These are phyloP conservation scores for Entamoeba histolytica DNA, from an alignment of 208 protist species.

Conservation along the genomic window DNA sequence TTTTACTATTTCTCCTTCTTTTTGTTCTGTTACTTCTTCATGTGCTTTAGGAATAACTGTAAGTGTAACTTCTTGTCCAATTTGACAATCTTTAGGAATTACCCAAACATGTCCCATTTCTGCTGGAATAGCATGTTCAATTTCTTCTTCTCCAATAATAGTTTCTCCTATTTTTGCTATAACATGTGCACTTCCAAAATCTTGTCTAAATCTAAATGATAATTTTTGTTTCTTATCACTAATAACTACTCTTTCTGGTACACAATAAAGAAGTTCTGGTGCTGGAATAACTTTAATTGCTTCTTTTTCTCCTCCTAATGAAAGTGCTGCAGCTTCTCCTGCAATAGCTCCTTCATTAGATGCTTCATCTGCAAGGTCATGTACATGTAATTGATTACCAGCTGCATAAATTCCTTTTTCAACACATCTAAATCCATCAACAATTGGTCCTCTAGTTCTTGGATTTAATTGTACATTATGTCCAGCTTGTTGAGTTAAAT, in stretches of 20 bases:
- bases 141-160: not conserved
- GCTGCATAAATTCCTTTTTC: not conserved
- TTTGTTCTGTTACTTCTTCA: not conserved
- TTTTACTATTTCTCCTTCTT: not conserved
- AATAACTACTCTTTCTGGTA: not conserved
- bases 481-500: not conserved
- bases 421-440: not conserved
- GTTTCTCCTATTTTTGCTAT: not conserved
- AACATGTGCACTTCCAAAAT: not conserved
- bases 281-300: not conserved
- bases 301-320: not conserved
- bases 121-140: not conserved
- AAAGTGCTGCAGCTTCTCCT: not conserved
- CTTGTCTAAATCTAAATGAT: not conserved
- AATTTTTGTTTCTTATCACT: not conserved
- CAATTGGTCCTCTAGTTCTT: not conserved
- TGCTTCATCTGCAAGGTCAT: constrained; percentile 10
- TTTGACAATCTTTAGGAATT: not conserved
- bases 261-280: not conserved
- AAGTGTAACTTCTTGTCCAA: not conserved
- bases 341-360: constrained; percentile 7
- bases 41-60: not conserved
- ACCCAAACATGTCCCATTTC: not conserved
- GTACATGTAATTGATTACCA: constrained; percentile 8
- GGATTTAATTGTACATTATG: not conserved